Base-by-base conservation (phyloP, 2,329 filamentous ascomycete species). In the Delphinella strobiligena region DNA sequence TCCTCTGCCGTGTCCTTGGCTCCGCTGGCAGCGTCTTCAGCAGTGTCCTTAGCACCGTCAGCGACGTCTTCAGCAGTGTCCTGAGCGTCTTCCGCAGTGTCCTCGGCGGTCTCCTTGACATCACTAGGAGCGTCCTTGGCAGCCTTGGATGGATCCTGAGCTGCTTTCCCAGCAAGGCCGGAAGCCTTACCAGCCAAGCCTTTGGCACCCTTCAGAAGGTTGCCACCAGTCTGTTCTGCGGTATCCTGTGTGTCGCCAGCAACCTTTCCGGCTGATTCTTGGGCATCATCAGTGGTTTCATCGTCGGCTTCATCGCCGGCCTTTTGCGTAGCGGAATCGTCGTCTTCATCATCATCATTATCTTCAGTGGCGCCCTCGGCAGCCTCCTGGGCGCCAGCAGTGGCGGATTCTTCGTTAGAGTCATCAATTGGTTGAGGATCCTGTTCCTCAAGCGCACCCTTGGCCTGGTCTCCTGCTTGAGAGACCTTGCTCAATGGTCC, bases 391-490 rank as follows among this genome's bases (percentile, higher is more conserved):
- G 57, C 64, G 36, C 63, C 57, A n/a, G 55, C 55, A 37, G 52
- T 55, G 31, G 49, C 55, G 31, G 54, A 54, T 9, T 54, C 51
- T 30, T 60, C 57, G 7, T 64, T 58, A 30, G 58, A 56, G 29
- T 65, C 60, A 30, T 62, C 59, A 41, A 67, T 58, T 35, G 66
- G 65, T 49, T 68, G 62, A 4, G 65, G 64, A 42, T 64, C 64
- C 22, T 58, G 55, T 48, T 67, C 56, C 45, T 66, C 55, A 36
- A 69, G 60, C 19, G 57, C 56, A 45, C 67, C 56, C 44, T 67
- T 54, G 37, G 62, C 59, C 17, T 66, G 58, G 36, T 63, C 60
- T 40, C 59, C 62, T 33, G 60, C 60, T 48, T 68, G 58, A 39
- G 63, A 65, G 31, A 69, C 65, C 52, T 69, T 69, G 54, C 61